phyloP scores from a whole-genome alignment of 306 rosid species.

The Phaseolus lunatus region DNA sequence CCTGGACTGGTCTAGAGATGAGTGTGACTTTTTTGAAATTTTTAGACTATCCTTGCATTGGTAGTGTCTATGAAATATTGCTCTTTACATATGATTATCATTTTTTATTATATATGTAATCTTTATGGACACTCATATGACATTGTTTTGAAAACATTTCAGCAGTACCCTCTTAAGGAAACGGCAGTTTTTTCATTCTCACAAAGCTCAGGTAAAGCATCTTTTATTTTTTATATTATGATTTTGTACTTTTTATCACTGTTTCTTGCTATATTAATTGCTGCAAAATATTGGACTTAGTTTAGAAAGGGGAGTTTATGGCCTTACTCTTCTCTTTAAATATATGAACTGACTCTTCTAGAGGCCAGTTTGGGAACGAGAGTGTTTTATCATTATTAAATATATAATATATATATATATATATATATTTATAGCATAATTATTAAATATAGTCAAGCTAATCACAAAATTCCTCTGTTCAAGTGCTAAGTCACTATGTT shows the following conservation, averaged over 20 bases:
- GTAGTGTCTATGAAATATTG: background rate
- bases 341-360: too few species aligned
- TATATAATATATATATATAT: too few species aligned
- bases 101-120: background rate
- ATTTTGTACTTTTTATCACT: conserved; percentile 8
- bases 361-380: too few species aligned
- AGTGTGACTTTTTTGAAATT: background rate
- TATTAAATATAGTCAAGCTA: too few species aligned
- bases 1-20: background rate
- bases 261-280: background rate
- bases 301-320: background rate
- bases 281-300: conserved; percentile 8
- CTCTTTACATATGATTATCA: conserved; percentile 6
- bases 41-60: conserved; percentile 2
- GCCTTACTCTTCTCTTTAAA: background rate
- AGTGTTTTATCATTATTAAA: too few species aligned
- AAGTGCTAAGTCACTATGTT: too few species aligned
- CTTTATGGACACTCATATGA: conserved; percentile 22
- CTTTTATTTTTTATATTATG: conserved; percentile 16
- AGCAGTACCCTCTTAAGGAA: conserved; percentile 76
- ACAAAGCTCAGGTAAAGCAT: conserved; percentile 80
- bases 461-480: background rate
- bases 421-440: too few species aligned
- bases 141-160: conserved; percentile 43
- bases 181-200: conserved; percentile 88